Base-by-base conservation (phyloP, 1,284 basidiomycete species). In the Irpex lacteus region DNA sequence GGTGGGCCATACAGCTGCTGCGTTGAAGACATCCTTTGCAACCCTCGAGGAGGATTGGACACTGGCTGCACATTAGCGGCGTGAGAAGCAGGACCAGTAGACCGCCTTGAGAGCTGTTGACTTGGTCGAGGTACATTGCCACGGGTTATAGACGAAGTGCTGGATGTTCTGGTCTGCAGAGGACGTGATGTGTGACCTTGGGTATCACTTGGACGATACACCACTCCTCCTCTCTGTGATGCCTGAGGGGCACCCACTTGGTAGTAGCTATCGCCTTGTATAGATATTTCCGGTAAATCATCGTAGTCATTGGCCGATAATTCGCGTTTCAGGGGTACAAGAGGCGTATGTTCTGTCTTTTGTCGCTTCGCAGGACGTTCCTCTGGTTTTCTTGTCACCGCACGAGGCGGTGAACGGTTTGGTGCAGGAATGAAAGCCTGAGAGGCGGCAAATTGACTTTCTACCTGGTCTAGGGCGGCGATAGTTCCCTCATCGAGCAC, bases 401-500 rank as follows among this genome's bases (percentile, higher is more conserved):
- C 69, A 65, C 59, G 69, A 68, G 53, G 64, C 34, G 65, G 68
- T 15, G 52, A 68, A 63, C 70, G 66, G 34, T 68, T n/a, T 8
- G 19, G 19, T 13, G 50, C 50, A n/a, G 19, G 13, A n/a, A 8
- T 13, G 50, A 19, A 8, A 8, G 68, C 9, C 71, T 65, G 79
- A 47, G 70, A 75, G 15, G 73, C 73, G 36, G 64, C 71, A 66
- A 75, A 87, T 66, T 82, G 82, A 67, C 80, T 79, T 72, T 92
- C 90, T 62, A 81, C 82, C 60, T 80, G 77, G 65, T 90, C 87
- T 36, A 91, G 79, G 47, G 80, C 74, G 6, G 89, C 90, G 52
- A 91, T 73, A 2, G 85, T 80, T 66, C 81, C 76, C 55, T 85
- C 87, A 71, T 91, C 89, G 54, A 91, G 75, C 74, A 88, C 58